Evolutionary conservation across 257 asterid species (phyloP).

Genomic region (Jasminum sambac): DNA sequence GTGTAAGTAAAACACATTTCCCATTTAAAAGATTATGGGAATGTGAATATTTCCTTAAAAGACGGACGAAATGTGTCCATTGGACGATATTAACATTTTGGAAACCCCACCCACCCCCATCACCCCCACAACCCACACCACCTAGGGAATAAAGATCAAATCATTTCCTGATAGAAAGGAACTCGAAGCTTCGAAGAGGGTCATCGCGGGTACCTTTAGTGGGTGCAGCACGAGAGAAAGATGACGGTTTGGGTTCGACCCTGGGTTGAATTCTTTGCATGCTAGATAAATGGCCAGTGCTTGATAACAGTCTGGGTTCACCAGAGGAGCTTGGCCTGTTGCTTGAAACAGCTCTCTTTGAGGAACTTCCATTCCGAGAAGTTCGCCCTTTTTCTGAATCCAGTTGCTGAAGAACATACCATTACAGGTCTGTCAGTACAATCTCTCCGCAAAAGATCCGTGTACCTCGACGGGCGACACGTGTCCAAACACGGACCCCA

Average conservation of each 20-base stretch:
- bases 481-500: too few species aligned
- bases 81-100: slow-evolving; percentile 32
- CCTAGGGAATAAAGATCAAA: background rate
- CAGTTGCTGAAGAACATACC: slow-evolving; percentile 49
- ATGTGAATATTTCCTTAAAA: slow-evolving; percentile 24
- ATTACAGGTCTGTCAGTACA: slow-evolving; percentile 6
- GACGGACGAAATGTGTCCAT: slow-evolving; percentile 24
- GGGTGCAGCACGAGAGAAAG: slow-evolving; percentile 52
- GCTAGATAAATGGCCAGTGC: slow-evolving; percentile 52
- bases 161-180: slow-evolving; percentile 58
- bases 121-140: too few species aligned
- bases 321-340: slow-evolving; percentile 58
- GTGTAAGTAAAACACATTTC: slow-evolving; percentile 29
- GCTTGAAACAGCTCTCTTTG: slow-evolving; percentile 68
- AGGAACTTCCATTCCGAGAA: slow-evolving; percentile 66
- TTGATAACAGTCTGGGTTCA: slow-evolving; percentile 47
- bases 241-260: slow-evolving; percentile 49
- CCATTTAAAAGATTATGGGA: slow-evolving; percentile 42
- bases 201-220: slow-evolving; percentile 67
- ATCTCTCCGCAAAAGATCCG: background rate
- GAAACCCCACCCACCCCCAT: background rate
- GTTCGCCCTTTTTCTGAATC: slow-evolving; percentile 67
- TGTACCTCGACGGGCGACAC: too few species aligned
- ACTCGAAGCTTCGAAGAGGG: slow-evolving; percentile 89
- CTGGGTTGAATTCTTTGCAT: slow-evolving; percentile 63